phyloP scores from a whole-genome alignment of 495 filamentous ascomycete species.

The Apodospora peruviana region DNA sequence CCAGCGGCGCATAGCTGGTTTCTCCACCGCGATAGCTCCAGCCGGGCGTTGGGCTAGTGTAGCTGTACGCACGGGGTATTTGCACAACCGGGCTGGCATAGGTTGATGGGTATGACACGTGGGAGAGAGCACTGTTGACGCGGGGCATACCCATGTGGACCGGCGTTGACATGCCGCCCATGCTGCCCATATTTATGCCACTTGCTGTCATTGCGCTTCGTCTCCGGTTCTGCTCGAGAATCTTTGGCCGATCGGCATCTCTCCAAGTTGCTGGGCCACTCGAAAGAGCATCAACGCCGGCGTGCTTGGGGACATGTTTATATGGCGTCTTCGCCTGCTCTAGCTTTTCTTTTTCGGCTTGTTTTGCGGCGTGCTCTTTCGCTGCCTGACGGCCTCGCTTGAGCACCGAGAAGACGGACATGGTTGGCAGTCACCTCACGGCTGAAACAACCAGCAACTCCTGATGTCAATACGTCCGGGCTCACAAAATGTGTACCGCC shows the following conservation, averaged over 20 bases:
- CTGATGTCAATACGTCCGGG: too few species aligned
- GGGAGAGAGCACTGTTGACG: slow-evolving; percentile 36
- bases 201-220: slow-evolving; percentile 35
- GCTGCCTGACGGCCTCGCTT: slow-evolving; percentile 42
- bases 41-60: slow-evolving; percentile 28
- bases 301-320: slow-evolving; percentile 52
- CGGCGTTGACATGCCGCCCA: slow-evolving; percentile 22
- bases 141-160: slow-evolving; percentile 30
- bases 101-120: slow-evolving; percentile 36
- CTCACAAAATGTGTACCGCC: too few species aligned
- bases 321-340: slow-evolving; percentile 40
- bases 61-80: slow-evolving; percentile 37
- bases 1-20: slow-evolving; percentile 16
- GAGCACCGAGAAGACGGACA: slow-evolving; percentile 51
- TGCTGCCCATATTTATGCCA: slow-evolving; percentile 23
- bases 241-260: slow-evolving; percentile 32
- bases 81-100: slow-evolving; percentile 36
- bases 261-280: slow-evolving; percentile 46
- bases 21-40: slow-evolving; percentile 19
- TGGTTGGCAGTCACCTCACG: slow-evolving; percentile 12
- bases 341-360: slow-evolving; percentile 35
- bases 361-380: slow-evolving; percentile 44
- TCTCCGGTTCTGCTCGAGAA: slow-evolving; percentile 38
- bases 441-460: neutral
- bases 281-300: slow-evolving; percentile 50